Evolutionary conservation across 768 basidiomycete genomes (phyloP), one percentile per base, ranked within the genome.

Genomic region (Naganishia kalamii): DNA sequence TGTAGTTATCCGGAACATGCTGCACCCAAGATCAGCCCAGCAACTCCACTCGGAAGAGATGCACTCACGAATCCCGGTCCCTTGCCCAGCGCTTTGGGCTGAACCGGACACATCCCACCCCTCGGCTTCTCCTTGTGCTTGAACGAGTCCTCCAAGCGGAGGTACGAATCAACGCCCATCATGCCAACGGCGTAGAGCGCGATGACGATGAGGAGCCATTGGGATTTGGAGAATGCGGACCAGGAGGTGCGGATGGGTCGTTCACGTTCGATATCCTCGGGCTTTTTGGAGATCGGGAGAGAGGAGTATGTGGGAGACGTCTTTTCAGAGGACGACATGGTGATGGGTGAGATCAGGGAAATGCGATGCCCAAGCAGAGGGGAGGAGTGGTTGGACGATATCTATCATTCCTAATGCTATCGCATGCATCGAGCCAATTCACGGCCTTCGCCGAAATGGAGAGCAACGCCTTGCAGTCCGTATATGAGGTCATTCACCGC

Each of bases 1-100:
- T 49, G 33, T 67, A 67, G 43, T 67, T 61, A 0, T 33, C 41
- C 2, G 60, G 50, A 3, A 48, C 44, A 27, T 67, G 23, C 66
- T 67, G 41, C 2, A 23, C 40, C 15, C 37, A 44, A 6, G 33
- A 37, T n/a, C 17, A 23, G 33, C n/a, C 4, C 5, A 46, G 8
- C 25, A 40, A 2, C 15, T 10, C 19, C 21, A n/a, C 17, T 27
- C 7, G 19, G 1, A 52, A 44, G 25, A 25, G 21, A 23, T 19
- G 1, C 6, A 48, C 65, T 61, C 40, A 61, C 65, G 49, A 48
- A 66, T n/a, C 33, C 60, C 2, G 47, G 33, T 0, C 65, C 65
- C 48, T 51, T 61, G 2, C 57, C 48, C 7, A 66, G 5, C 13
- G 60, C 60, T 32, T 62, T 32, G 32, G 37, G 35, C 40, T 66